Evolutionary conservation across 441 rosid genomes (phyloP), one percentile per base, ranked within the genome.

Genomic region (Euphorbia corollata): DNA sequence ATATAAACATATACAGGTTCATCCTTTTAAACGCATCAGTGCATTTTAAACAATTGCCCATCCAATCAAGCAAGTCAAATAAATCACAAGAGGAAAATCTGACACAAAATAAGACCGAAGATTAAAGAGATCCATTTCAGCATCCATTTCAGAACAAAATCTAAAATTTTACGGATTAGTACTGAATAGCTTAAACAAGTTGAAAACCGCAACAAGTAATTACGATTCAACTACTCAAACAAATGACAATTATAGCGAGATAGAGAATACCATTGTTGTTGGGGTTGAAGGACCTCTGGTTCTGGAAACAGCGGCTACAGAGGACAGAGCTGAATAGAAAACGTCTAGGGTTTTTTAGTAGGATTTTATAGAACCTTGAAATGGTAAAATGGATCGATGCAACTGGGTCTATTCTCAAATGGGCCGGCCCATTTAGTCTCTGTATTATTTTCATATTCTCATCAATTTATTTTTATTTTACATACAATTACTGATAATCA

Each of bases 261-360:
- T 20, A 60, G 64, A 56, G 23, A 15, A 18, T 60, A 79, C 82
- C 82, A 79, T 79, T 6, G 65, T 18, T 12, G 59, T 13, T 10
- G 50, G 23, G 16, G 12, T 65, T 36, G 22, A 36, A 24, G 38
- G 69, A 59, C 34, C 72, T 22, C 34, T 50, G 20, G 57, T 27
- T 12, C 32, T 41, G 53, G 38, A 24, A 45, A 64, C 65, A 22
- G 75, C 75, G 15, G 62, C 72, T 9, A 41, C 51, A 12, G 43
- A 39, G 43, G 4, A 27, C 24, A 60, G 39, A 68, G 47, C 47
- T 4, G 61, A n/a, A 13, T 22, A 32, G 47, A 66, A 69, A 68
- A 67, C 61, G 61, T 70, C 72, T 66, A 43, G 22, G 36, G 8
- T 1, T 41, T 20, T 38, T 27, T 6, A 0, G 48, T 50, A 1